These are phyloP conservation scores for Trifolium repens DNA, from an alignment of 306 rosid genomes.

Conservation along the genomic window DNA sequence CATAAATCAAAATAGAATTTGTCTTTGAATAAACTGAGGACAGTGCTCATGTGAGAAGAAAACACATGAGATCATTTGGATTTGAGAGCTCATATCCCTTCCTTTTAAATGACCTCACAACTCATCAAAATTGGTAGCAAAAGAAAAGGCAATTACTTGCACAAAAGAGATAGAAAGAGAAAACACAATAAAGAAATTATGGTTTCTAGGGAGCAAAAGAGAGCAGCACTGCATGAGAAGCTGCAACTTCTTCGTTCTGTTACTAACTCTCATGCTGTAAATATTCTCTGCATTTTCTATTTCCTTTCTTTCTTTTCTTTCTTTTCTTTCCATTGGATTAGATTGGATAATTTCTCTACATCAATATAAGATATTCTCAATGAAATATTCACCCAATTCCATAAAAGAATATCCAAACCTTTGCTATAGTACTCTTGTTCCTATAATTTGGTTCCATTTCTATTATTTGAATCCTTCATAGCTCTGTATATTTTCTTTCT, in stretches of 20 bases:
- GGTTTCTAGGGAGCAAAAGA: slow-evolving; percentile 94
- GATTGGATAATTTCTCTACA: slow-evolving; percentile 15
- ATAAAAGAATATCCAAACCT: slow-evolving; percentile 29
- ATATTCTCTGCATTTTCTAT: slow-evolving; percentile 46
- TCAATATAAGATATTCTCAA: slow-evolving; percentile 33
- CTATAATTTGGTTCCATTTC: slow-evolving; percentile 18
- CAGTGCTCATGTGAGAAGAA: slow-evolving; percentile 66
- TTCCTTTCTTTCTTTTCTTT: slow-evolving; percentile 35
- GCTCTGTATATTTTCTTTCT: neutral
- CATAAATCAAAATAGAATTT: slow-evolving; percentile 27
- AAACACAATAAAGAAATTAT: slow-evolving; percentile 37
- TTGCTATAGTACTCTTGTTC: neutral
- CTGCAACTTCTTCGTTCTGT: slow-evolving; percentile 96
- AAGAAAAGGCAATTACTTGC: neutral
- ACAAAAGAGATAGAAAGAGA: slow-evolving; percentile 17
- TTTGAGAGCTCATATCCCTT: slow-evolving; percentile 64
- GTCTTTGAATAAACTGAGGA: slow-evolving; percentile 53
- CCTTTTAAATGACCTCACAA: slow-evolving; percentile 60
- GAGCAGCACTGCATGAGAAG: slow-evolving; percentile 86
- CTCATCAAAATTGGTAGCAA: slow-evolving; percentile 42
- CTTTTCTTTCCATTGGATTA: slow-evolving; percentile 45
- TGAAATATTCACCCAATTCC: slow-evolving; percentile 31
- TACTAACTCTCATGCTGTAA: slow-evolving; percentile 97
- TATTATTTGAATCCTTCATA: slow-evolving; percentile 6
- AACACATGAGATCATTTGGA: slow-evolving; percentile 73